Percentiles rank a stretch among this genome's conserved stretches.
Evolutionary conservation across 164 flowering plant genomes (phyloP).

Genomic region (Euptelea pleiosperma): DNA sequence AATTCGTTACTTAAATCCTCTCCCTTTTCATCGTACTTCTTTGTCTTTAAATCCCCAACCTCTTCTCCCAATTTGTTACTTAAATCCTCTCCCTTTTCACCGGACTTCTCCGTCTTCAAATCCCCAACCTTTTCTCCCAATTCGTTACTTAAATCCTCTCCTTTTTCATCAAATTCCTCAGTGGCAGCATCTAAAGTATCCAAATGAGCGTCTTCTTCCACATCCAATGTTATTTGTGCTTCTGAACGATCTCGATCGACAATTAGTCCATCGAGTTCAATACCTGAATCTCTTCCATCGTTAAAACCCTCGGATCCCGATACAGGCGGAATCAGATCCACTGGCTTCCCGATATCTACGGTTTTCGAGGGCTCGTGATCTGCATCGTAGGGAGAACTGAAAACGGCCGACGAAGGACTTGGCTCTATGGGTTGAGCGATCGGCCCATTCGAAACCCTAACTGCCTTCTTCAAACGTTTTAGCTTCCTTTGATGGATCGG

Average conservation of each 20-base stretch:
- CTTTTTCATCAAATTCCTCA: slow-evolving; percentile 21
- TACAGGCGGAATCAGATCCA: slow-evolving; percentile 1
- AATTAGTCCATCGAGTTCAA: slow-evolving; percentile 11
- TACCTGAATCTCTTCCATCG: slow-evolving; percentile 10
- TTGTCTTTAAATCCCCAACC: background rate
- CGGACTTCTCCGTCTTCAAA: slow-evolving; percentile 7
- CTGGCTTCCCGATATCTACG: slow-evolving; percentile 4
- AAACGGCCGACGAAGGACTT: background rate
- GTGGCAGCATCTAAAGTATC: slow-evolving; percentile 6
- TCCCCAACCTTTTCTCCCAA: slow-evolving; percentile 9
- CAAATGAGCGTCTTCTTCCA: slow-evolving; percentile 6
- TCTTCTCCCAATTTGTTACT: slow-evolving; percentile 9
- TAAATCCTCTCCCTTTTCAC: slow-evolving; percentile 15
- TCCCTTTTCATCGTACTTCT: slow-evolving; percentile 13
- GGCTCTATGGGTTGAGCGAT: slow-evolving; percentile 7
- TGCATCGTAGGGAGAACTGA: background rate
- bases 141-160: slow-evolving; percentile 12
- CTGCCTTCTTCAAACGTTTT: slow-evolving; percentile 55
- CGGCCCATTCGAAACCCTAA: slow-evolving; percentile 14
- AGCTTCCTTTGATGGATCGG: slow-evolving; percentile 36
- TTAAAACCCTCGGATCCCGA: slow-evolving; percentile 9
- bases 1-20: slow-evolving; percentile 9
- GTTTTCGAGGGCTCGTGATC: background rate
- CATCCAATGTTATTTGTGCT: slow-evolving; percentile 27
- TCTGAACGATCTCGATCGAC: slow-evolving; percentile 17